A percentile compares a stretch with the other conserved stretches of the same genome.
phyloP scores from a whole-genome alignment of 306 rosid species.

The Quercus dentata region DNA sequence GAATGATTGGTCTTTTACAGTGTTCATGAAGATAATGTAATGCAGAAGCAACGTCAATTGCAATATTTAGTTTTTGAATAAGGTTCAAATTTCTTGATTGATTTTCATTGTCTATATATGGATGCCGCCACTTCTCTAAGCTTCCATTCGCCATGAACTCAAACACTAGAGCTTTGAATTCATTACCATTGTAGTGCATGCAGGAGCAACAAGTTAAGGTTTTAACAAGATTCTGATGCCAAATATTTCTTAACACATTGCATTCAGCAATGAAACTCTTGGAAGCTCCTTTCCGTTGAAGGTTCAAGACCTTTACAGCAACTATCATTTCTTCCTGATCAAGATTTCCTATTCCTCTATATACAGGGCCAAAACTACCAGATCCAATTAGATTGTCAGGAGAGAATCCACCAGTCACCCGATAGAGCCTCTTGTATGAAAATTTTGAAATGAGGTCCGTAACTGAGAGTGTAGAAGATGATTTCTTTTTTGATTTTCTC shows the following conservation, averaged over 20 bases:
- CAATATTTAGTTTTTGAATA: too few species aligned
- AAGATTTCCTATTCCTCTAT: not conserved
- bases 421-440: slow-evolving; percentile 20
- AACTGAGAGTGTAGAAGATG: not conserved
- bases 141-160: slow-evolving; percentile 19
- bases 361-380: slow-evolving; percentile 9
- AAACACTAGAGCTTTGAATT: slow-evolving; percentile 11
- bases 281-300: not conserved
- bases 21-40: too few species aligned
- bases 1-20: too few species aligned
- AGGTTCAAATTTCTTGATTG: not conserved
- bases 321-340: not conserved
- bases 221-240: slow-evolving; percentile 16
- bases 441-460: not conserved
- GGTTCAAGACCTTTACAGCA: slow-evolving; percentile 15
- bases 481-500: slow-evolving; percentile 1
- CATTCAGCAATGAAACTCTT: slow-evolving; percentile 7
- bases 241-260: slow-evolving; percentile 5
- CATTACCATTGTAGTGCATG: not conserved
- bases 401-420: not conserved
- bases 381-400: not conserved
- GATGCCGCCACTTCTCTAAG: slow-evolving; percentile 15
- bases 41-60: too few species aligned
- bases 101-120: not conserved
- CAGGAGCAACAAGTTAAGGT: slow-evolving; percentile 1